Conservation (phyloP, 2,329 filamentous ascomycete genomes). For the Colletotrichum sp. region DNA sequence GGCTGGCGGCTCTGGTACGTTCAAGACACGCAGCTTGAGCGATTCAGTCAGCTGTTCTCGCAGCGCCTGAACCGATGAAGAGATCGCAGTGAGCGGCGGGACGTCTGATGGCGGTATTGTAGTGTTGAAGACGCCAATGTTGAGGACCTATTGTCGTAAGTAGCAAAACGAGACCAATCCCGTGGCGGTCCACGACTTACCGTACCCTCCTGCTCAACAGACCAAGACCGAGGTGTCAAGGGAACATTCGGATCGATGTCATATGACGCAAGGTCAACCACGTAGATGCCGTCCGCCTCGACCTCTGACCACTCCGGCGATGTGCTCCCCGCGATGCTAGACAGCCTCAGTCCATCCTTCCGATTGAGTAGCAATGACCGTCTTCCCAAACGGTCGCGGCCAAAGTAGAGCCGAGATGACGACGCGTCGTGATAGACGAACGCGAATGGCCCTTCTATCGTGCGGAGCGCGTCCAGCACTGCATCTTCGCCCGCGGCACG, state of each 20-base stretch:
- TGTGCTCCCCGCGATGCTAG: constrained; percentile 69
- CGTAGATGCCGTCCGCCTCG: constrained; percentile 82
- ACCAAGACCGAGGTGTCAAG: constrained; percentile 30
- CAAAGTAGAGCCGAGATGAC: constrained; percentile 73
- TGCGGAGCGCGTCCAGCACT: constrained; percentile 59
- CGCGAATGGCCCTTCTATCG: constrained; percentile 83
- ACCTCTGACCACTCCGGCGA: constrained; percentile 74
- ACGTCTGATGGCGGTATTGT: constrained; percentile 41
- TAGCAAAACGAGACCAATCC: constrained; percentile 32
- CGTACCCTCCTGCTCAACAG: constrained; percentile 36
- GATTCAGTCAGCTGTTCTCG: constrained; percentile 63
- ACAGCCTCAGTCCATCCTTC: constrained; percentile 62
- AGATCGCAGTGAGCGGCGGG: constrained; percentile 29
- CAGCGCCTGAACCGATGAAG: constrained; percentile 58
- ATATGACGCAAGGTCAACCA: constrained; percentile 56
- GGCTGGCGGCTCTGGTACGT: constrained; percentile 65
- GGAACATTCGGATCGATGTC: background rate
- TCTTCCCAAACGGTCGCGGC: constrained; percentile 85
- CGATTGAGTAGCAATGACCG: constrained; percentile 74
- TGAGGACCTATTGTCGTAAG: constrained; percentile 56
- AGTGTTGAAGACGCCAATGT: constrained; percentile 59
- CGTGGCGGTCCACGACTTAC: constrained; percentile 44
- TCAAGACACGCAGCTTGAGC: constrained; percentile 66
- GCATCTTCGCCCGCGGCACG: constrained; percentile 30
- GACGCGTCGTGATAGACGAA: constrained; percentile 80